phyloP scores from a whole-genome alignment of 108 stramenopile genomes.

The Fragilariopsis cylindrus region DNA sequence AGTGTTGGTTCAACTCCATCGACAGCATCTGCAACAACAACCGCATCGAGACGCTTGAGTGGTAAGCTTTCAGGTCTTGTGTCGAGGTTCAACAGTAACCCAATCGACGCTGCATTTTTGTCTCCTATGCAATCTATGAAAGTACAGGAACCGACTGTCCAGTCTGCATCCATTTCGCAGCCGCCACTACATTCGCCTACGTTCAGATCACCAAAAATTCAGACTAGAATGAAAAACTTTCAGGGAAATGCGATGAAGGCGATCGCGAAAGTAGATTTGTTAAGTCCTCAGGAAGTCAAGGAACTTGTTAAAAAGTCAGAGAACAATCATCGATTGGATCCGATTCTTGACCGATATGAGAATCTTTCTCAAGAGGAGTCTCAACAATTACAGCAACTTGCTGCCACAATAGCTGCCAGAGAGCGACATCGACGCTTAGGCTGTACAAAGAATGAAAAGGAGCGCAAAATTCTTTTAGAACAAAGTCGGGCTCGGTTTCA shows the following conservation, averaged over 20 bases:
- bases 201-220: not conserved
- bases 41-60: not conserved
- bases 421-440: slow-evolving; percentile 12
- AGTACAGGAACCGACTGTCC: too few species aligned
- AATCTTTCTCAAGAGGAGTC: not conserved
- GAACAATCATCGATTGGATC: slow-evolving; percentile 12
- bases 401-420: slow-evolving; percentile 13
- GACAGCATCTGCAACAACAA: too few species aligned
- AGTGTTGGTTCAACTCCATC: too few species aligned
- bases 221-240: slow-evolving; percentile 3
- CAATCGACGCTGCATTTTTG: not conserved
- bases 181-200: not conserved
- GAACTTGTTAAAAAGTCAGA: slow-evolving; percentile 9
- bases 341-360: slow-evolving; percentile 19
- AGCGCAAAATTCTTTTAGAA: not conserved
- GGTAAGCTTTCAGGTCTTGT: not conserved
- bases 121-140: slow-evolving; percentile 11
- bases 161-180: not conserved
- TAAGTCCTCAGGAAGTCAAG: slow-evolving; percentile 24
- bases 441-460: not conserved
- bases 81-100: slow-evolving; percentile 2
- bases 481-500: slow-evolving; percentile 4
- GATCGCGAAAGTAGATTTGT: slow-evolving; percentile 9
- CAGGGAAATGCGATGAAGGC: not conserved
- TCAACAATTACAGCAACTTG: slow-evolving; percentile 3